phyloP scores from a whole-genome alignment of 768 basidiomycete species.

The Kwoniella pini region DNA sequence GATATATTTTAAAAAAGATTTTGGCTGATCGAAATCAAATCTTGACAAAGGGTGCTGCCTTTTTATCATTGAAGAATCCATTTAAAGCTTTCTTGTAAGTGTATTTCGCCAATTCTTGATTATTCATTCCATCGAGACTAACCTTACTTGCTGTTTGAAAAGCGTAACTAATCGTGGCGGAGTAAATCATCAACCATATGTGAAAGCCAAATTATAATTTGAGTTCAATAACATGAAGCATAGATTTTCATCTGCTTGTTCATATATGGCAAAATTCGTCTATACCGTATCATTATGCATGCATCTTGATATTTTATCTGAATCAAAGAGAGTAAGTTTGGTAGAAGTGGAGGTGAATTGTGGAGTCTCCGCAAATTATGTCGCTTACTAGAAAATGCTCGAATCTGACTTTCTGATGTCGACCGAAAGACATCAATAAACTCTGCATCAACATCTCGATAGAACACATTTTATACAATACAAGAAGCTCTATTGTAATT shows the following conservation, averaged over 20 bases:
- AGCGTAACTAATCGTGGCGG: conserved; percentile 6
- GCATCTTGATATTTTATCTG: too few species aligned
- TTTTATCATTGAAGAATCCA: conserved; percentile 8
- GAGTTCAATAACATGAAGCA: too few species aligned
- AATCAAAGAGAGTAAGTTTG: too few species aligned
- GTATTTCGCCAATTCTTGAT: neutral
- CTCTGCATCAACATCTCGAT: neutral
- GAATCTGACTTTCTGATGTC: neutral
- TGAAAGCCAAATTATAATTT: conserved; percentile 1
- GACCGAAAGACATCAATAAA: neutral
- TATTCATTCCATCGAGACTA: too few species aligned
- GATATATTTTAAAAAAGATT: too few species aligned
- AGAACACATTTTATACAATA: too few species aligned
- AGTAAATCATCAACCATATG: conserved; percentile 4
- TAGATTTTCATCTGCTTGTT: too few species aligned
- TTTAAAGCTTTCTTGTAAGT: conserved; percentile 16
- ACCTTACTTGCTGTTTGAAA: neutral
- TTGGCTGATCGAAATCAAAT: neutral
- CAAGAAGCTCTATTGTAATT: too few species aligned
- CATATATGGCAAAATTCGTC: too few species aligned
- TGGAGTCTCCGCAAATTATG: neutral
- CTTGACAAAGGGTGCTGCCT: neutral
- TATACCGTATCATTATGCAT: too few species aligned
- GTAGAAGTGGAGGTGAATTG: neutral
- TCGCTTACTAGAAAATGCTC: conserved; percentile 7